Base-by-base conservation (phyloP, 371 early-diverging fungal species). In the Smittium culicis region DNA sequence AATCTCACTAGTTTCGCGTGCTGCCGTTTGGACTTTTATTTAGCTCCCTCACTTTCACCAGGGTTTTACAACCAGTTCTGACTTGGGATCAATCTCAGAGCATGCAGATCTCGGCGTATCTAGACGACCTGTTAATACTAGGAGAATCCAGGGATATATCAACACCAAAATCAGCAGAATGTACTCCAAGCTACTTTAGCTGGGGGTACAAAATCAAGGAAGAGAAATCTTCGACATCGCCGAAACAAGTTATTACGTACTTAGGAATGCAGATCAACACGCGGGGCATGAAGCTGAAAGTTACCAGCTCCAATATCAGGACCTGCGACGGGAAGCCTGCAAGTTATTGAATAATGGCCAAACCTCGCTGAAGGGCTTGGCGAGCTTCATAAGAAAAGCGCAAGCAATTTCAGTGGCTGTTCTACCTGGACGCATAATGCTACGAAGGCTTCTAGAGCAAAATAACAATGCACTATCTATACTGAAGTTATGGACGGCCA, bases 21-120 rank as follows among this genome's bases (percentile, higher is more conserved):
- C 63, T 75, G 29, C 73, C 79, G 0, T 82, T 82, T 64, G 82
- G 79, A 2, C 72, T 82, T 0, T 73, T 78, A 0, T 71, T 77
- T 24, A 73, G 76, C 1, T 79, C 79, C 0, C 68, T 68, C 2
- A 72, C 74, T 17, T 82, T 82, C 57, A 80, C 80, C 8, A 74
- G 72, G 59, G 66, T 79, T 27, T 69, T 79, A n/a, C 70, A 70
- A 27, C 72, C 80, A 0, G 68, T 74, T 0, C 55, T 79, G 30
- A 69, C 64, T 32, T 77, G 77, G 61, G 65, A 69, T 14, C 68
- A 74, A 28, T 63, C 35, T 2, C 67, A 71, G 24, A 78, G 78
- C 0, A 71, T 71, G 34, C 66, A 77, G n/a, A 64, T 78, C 14
- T 69, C 65, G 2, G 72, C 74, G 29, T 78, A 78, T 55, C 70